phyloP scores from a whole-genome alignment of 2,329 filamentous ascomycete species.

The Xylariaceae sp. region DNA sequence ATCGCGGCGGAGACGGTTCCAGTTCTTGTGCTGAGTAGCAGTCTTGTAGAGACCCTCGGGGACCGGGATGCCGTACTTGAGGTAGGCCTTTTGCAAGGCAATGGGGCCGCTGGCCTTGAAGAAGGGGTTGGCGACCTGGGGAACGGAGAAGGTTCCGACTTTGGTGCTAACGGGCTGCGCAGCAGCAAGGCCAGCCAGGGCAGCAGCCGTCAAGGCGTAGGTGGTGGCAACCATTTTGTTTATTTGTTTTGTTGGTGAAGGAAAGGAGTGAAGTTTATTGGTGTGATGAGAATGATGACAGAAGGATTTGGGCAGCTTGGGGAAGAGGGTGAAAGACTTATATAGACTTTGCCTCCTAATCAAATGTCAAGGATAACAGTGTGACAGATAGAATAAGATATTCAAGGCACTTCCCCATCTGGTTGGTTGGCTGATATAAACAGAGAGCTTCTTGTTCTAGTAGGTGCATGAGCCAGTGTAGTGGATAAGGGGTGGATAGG shows the following conservation, averaged over 20 bases:
- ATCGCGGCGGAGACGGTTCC: constrained; percentile 19
- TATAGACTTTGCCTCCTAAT: too few species aligned
- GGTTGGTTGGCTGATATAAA: too few species aligned
- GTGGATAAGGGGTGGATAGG: too few species aligned
- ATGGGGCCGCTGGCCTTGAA: constrained; percentile 26
- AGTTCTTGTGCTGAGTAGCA: constrained; percentile 20
- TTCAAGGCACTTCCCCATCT: too few species aligned
- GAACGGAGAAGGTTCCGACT: constrained; percentile 24
- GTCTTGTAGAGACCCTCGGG: constrained; percentile 24
- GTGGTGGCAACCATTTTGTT: constrained; percentile 20
- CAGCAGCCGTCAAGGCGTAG: constrained; percentile 19
- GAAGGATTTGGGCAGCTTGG: too few species aligned
- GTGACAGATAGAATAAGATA: too few species aligned
- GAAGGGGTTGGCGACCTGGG: constrained; percentile 24
- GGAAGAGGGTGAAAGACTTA: too few species aligned
- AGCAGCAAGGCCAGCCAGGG: constrained; percentile 22
- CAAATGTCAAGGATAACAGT: too few species aligned
- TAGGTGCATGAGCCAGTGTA: too few species aligned
- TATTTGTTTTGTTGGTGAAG: neutral
- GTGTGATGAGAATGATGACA: neutral
- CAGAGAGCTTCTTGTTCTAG: too few species aligned
- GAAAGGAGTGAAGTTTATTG: constrained; percentile 1
- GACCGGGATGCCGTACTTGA: constrained; percentile 27
- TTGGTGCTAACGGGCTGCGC: constrained; percentile 23
- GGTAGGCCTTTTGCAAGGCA: constrained; percentile 28